phyloP scores from a whole-genome alignment of 495 filamentous ascomycete species.

The Bryoglossum gracile region DNA sequence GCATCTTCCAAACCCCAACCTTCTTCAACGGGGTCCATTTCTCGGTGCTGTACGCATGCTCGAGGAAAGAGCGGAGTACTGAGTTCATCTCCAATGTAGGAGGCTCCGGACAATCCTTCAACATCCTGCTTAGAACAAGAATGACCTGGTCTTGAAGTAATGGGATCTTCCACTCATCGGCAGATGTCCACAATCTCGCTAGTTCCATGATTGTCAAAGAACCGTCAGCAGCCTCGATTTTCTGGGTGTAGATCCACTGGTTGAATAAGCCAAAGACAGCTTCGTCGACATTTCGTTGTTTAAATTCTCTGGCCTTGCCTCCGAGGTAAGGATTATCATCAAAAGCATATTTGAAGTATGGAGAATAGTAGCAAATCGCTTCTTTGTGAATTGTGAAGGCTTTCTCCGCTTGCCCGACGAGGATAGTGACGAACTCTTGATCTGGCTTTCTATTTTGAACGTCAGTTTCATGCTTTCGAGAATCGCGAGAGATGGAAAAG shows the following conservation, averaged over 20 bases:
- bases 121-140: background rate
- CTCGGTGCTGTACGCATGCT: background rate
- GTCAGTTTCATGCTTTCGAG: no score
- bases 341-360: slow-evolving; percentile 1
- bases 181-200: background rate
- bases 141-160: background rate
- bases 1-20: slow-evolving; percentile 3
- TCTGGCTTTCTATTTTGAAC: slow-evolving; percentile 1
- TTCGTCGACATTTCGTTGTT: background rate
- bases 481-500: no score
- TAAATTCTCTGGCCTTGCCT: background rate
- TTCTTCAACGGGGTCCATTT: background rate
- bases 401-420: background rate
- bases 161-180: background rate
- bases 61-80: background rate
- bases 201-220: background rate
- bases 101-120: background rate
- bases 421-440: slow-evolving; percentile 3
- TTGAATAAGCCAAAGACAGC: slow-evolving; percentile 8
- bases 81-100: background rate
- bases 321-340: background rate
- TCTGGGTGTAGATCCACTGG: slow-evolving; percentile 8
- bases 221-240: background rate
- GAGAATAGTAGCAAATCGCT: background rate
- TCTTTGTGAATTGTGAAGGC: slow-evolving; percentile 5